phyloP scores from a whole-genome alignment of 768 basidiomycete species.

The Coprinopsis cinerea region DNA sequence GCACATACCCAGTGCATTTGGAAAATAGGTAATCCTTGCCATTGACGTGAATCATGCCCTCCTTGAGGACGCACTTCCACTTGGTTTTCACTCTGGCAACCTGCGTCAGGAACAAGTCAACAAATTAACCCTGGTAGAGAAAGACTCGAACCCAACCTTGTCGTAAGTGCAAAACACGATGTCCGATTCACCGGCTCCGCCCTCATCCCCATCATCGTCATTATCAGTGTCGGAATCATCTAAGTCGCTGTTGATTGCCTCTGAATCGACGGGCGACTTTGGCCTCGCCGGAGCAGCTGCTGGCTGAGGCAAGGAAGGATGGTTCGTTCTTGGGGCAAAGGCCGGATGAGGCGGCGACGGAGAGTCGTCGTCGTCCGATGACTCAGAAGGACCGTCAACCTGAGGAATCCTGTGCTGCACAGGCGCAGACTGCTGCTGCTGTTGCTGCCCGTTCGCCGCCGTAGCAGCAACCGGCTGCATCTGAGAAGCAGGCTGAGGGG shows the following conservation, averaged over 20 bases:
- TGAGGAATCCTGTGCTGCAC: constrained; percentile 55
- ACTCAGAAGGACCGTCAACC: constrained; percentile 74
- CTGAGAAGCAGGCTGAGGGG: constrained; percentile 11
- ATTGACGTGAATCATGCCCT: constrained; percentile 95
- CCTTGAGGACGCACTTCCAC: constrained; percentile 98
- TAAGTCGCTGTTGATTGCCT: constrained; percentile 94
- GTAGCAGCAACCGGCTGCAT: constrained; percentile 6
- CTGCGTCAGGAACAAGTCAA: constrained; percentile 34
- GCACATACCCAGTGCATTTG: constrained; percentile 84
- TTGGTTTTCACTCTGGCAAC: constrained; percentile 99
- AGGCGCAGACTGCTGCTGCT: constrained; percentile 10
- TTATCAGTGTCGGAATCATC: constrained; percentile 91
- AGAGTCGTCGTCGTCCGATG: constrained; percentile 54
- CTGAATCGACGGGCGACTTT: constrained; percentile 46
- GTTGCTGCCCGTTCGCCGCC: background rate
- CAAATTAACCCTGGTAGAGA: background rate
- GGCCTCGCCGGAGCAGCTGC: constrained; percentile 29
- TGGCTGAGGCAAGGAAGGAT: constrained; percentile 73
- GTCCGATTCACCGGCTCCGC: constrained; percentile 69
- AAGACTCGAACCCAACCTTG: constrained; percentile 52
- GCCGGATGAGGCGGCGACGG: constrained; percentile 60
- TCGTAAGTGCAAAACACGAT: constrained; percentile 99
- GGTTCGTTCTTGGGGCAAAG: constrained; percentile 65
- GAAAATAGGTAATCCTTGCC: constrained; percentile 97
- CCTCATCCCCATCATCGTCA: constrained; percentile 80